Percentiles rank a stretch among this genome's conserved stretches.
These are phyloP conservation scores for Hysterangium stoloniferum DNA, from an alignment of 768 basidiomycete species.

Conservation along the genomic window DNA sequence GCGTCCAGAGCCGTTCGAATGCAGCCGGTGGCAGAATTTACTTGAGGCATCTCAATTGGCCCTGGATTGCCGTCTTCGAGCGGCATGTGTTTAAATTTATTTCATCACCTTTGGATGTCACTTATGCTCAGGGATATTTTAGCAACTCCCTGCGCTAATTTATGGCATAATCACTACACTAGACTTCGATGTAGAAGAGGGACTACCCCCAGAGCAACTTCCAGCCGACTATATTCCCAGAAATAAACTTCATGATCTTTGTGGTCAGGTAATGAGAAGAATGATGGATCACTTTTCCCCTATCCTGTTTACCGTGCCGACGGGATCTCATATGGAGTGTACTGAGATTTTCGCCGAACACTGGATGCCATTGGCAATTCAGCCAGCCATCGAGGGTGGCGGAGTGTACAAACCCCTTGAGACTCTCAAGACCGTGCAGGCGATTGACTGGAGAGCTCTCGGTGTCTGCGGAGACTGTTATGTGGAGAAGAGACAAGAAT, in stretches of 20 bases:
- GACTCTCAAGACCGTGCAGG: slow-evolving; percentile 53
- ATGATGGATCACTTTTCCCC: slow-evolving; percentile 67
- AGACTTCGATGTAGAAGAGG: slow-evolving; percentile 41
- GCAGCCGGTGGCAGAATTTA: slow-evolving; percentile 33
- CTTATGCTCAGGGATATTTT: slow-evolving; percentile 42
- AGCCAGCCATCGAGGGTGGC: slow-evolving; percentile 51
- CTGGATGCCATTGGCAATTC: slow-evolving; percentile 67
- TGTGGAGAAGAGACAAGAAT: slow-evolving; percentile 53
- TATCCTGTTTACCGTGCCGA: slow-evolving; percentile 60
- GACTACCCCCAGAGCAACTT: slow-evolving; percentile 5
- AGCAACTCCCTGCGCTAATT: slow-evolving; percentile 32
- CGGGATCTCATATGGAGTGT: slow-evolving; percentile 66
- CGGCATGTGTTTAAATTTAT: not conserved
- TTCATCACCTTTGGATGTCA: slow-evolving; percentile 3
- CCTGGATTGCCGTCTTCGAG: slow-evolving; percentile 33
- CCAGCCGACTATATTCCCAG: slow-evolving; percentile 7
- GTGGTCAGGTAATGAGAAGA: slow-evolving; percentile 40
- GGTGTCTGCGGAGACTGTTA: slow-evolving; percentile 57
- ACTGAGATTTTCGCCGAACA: slow-evolving; percentile 62
- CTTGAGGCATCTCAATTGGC: slow-evolving; percentile 50
- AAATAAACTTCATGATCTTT: slow-evolving; percentile 26
- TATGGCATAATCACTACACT: slow-evolving; percentile 56
- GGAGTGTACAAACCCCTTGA: slow-evolving; percentile 69
- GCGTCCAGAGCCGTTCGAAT: slow-evolving; percentile 34
- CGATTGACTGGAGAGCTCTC: slow-evolving; percentile 46